Evolutionary conservation across 805 yeast species (phyloP).

Genomic region (Myxozyma melibiosi): DNA sequence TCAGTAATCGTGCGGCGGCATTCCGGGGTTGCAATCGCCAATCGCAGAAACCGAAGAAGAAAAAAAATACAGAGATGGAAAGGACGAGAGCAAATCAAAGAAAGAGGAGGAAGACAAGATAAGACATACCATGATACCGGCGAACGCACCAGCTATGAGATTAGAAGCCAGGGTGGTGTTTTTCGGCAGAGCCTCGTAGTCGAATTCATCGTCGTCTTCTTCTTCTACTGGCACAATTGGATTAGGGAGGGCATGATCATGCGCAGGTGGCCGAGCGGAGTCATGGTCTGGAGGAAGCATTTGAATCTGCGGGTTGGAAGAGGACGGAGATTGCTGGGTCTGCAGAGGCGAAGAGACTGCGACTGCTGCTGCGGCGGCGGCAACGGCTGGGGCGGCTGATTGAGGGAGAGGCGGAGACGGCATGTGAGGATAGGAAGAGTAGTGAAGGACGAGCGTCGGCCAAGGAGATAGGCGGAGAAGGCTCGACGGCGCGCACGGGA

Average conservation of each 20-base stretch:
- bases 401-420: conserved; percentile 4
- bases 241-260: conserved; percentile 3
- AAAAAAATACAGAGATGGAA: neutral
- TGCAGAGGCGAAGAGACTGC: conserved; percentile 6
- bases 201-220: conserved; percentile 48
- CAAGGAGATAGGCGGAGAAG: neutral
- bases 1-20: neutral
- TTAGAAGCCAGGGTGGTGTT: conserved; percentile 82
- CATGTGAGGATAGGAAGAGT: neutral
- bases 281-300: conserved; percentile 10
- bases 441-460: too few species aligned
- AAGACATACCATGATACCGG: conserved; percentile 77
- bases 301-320: conserved; percentile 4
- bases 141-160: conserved; percentile 91
- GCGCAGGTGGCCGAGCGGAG: neutral
- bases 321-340: neutral
- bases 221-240: conserved; percentile 3
- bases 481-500: neutral
- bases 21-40: neutral
- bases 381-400: conserved; percentile 12
- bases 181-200: conserved; percentile 89
- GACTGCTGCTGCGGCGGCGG: conserved; percentile 10
- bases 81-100: neutral
- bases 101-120: neutral
- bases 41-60: neutral